Percentiles rank a stretch among this genome's conserved stretches.
Evolutionary conservation across 2,329 filamentous ascomycete species (phyloP).

Genomic region (Biscogniauxia marginata): DNA sequence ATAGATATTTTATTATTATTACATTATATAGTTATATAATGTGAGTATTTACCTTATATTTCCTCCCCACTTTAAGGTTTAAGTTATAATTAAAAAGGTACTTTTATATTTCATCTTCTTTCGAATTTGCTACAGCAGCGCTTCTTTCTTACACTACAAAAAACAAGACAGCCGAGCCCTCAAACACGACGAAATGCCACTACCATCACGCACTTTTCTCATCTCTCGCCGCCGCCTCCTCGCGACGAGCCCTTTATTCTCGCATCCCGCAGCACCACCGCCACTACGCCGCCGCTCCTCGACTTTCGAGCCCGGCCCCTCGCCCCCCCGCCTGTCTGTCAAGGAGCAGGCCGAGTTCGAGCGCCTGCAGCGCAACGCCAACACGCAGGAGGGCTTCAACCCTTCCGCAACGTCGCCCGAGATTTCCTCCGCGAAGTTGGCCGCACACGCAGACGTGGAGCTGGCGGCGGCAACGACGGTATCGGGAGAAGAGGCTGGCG

Average conservation of each 20-base stretch:
- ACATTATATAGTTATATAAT: too few species aligned
- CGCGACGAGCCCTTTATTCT: neutral
- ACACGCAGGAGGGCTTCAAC: constrained; percentile 34
- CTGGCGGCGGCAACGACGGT: neutral
- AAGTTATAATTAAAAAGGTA: too few species aligned
- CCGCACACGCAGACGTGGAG: neutral
- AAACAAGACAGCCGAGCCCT: too few species aligned
- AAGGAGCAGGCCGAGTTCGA: constrained; percentile 63
- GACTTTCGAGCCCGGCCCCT: constrained; percentile 54
- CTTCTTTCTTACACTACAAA: too few species aligned
- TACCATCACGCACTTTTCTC: too few species aligned
- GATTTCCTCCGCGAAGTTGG: neutral
- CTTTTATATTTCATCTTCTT: too few species aligned
- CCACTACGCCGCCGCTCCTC: constrained; percentile 32
- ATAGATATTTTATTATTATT: neutral
- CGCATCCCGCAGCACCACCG: constrained; percentile 2
- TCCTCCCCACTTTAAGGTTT: too few species aligned
- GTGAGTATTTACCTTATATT: too few species aligned
- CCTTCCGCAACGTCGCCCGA: constrained; percentile 25
- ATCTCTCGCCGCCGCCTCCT: neutral
- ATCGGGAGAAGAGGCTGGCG: neutral
- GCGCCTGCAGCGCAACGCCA: constrained; percentile 66
- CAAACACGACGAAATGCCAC: too few species aligned
- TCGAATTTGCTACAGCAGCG: too few species aligned
- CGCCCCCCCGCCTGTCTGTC: constrained; percentile 78